phyloP scores from a whole-genome alignment of 441 rosid genomes.

The Populus hybrid region DNA sequence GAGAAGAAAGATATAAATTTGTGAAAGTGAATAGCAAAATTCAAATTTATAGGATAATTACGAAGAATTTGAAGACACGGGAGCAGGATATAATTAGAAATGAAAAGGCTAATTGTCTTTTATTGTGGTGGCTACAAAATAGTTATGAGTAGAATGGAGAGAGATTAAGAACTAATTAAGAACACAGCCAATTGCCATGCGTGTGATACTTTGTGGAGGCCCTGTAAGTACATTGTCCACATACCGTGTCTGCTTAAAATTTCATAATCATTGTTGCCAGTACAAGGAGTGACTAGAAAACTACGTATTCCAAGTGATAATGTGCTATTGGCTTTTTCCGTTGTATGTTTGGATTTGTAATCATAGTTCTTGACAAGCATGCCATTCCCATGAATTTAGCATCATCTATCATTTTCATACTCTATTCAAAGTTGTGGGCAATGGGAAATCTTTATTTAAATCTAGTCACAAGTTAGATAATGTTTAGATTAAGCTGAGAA shows the following conservation, averaged over 20 bases:
- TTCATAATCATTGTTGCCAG: not conserved
- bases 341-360: not conserved
- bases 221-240: not conserved
- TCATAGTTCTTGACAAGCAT: slow-evolving; percentile 1
- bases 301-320: not conserved
- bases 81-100: not conserved
- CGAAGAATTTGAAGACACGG: not conserved
- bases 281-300: not conserved
- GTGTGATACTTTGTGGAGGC: not conserved
- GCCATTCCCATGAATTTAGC: not conserved
- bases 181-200: not conserved
- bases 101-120: too few relatives aligned
- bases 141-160: not conserved
- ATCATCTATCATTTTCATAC: not conserved
- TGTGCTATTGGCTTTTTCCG: not conserved
- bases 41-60: not conserved
- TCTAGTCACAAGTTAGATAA: not conserved
- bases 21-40: not conserved
- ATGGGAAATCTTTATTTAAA: not conserved
- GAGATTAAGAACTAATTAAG: not conserved
- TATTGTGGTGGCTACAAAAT: not conserved
- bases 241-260: not conserved
- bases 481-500: not conserved
- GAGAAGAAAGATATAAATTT: not conserved
- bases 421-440: not conserved